Conservation (phyloP, 1,139 yeast species). For the Arxiozyma telluris region DNA sequence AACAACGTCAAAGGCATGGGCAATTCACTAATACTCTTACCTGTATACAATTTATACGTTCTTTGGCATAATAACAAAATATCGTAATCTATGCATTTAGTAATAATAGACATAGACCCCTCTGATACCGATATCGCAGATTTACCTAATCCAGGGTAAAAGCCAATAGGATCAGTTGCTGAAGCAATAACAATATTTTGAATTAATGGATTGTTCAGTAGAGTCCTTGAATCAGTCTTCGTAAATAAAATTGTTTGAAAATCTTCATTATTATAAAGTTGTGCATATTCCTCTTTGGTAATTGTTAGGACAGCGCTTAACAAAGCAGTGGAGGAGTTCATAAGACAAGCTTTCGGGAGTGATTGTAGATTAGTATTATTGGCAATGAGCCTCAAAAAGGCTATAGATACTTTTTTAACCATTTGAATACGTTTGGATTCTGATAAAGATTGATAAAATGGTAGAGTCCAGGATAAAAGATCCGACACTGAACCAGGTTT, state of each 20-base stretch:
- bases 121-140: slow-evolving; percentile 27
- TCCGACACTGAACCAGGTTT: slow-evolving; percentile 26
- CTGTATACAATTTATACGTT: slow-evolving; percentile 37
- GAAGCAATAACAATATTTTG: slow-evolving; percentile 36
- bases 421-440: slow-evolving; percentile 28
- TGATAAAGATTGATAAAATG: slow-evolving; percentile 28
- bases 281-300: slow-evolving; percentile 24
- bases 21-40: slow-evolving; percentile 32
- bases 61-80: slow-evolving; percentile 47
- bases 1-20: slow-evolving; percentile 36
- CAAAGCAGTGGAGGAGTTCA: slow-evolving; percentile 29
- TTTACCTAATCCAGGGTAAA: slow-evolving; percentile 29
- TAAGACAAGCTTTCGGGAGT: slow-evolving; percentile 28
- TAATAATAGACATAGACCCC: slow-evolving; percentile 38
- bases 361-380: slow-evolving; percentile 19
- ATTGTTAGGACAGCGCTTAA: slow-evolving; percentile 26
- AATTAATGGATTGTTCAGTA: slow-evolving; percentile 31
- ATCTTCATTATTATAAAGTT: slow-evolving; percentile 19
- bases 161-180: slow-evolving; percentile 26
- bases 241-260: slow-evolving; percentile 35
- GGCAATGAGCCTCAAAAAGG: slow-evolving; percentile 26
- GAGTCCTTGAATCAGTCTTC: slow-evolving; percentile 39
- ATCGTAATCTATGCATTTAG: slow-evolving; percentile 47
- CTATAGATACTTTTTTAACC: slow-evolving; percentile 30
- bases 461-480: slow-evolving; percentile 30